Percentiles rank a stretch among this genome's conserved stretches.
These are phyloP conservation scores for Mikania micrantha DNA, from an alignment of 129 eudicot genomes.

Conservation along the genomic window DNA sequence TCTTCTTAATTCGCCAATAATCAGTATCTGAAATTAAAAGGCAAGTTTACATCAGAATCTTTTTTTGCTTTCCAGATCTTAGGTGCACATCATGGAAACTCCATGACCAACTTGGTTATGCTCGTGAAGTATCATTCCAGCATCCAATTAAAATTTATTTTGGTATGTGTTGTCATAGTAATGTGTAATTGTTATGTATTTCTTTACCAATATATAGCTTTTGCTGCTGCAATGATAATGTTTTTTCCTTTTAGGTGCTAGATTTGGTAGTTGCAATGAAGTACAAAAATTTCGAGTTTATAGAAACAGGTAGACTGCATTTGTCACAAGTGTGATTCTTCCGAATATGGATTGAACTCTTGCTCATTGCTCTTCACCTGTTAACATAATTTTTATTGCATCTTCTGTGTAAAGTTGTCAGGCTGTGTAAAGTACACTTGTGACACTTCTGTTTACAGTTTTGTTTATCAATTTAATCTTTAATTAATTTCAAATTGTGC, in stretches of 20 bases:
- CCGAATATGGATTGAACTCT: neutral
- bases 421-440: constrained; percentile 3
- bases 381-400: neutral
- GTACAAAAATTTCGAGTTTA: constrained; percentile 65
- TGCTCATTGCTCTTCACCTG: neutral
- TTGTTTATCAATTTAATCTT: constrained; percentile 8
- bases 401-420: constrained; percentile 6
- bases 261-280: constrained; percentile 76
- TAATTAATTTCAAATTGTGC: constrained; percentile 17
- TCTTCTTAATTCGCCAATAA: no score
- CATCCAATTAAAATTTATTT: constrained; percentile 92
- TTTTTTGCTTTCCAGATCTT: constrained; percentile 41
- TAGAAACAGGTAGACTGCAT: constrained; percentile 46
- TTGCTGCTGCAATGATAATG: constrained; percentile 1
- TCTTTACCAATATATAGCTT: neutral
- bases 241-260: constrained; percentile 53
- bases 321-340: neutral
- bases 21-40: neutral
- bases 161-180: constrained; percentile 46
- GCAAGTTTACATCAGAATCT: neutral
- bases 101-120: constrained; percentile 59
- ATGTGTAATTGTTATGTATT: constrained; percentile 3
- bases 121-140: constrained; percentile 79
- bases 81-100: constrained; percentile 70
- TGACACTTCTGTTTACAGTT: neutral